Base-by-base conservation (phyloP, 2,329 filamentous ascomycete species). In the Fusarium globosum region DNA sequence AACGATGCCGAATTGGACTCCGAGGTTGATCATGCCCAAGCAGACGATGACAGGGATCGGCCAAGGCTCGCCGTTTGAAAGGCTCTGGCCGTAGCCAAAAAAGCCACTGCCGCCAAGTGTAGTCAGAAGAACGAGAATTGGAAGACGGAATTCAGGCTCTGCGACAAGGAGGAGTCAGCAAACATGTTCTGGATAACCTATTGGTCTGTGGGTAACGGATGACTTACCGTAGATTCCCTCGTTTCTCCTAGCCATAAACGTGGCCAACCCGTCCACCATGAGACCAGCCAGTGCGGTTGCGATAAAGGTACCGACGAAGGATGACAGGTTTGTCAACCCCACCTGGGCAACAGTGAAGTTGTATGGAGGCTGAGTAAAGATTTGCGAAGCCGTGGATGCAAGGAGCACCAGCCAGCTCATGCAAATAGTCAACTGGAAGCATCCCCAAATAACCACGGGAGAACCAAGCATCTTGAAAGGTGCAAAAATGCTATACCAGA, bases 101-200 rank as follows among this genome's bases (percentile, higher is more conserved):
- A 63, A 63, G 2, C 60, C 60, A 48, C 41, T 28, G 11, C 11
- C 53, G 14, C 53, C 16, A 1, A 63, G n/a, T 1, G 35, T 41
- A 6, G 60, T 38, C 6, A 63, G n/a, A 0, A 63, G 42, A 1
- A 23, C 42, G 33, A 63, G 41, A 3, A 63, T 63, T 11, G 60
- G 60, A 1, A 63, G 60, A 28, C 60, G 60, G 15, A 63, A 63
- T 2, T 63, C 60, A 5, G 60, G 60, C 4, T 63, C 60, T 62
- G 11, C 1, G 2, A 36, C 2, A 10, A 18, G 2, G 3, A 18
- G 0, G 2, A 6, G 8, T 57, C 6, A 58, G 55, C 14, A 15
- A 15, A 7, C 0, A 20, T 46, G 12, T 28, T 46, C 6, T 38
- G 16, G 10, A 10, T 18, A 18, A 9, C 16, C 6, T 18, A 11